Evolutionary conservation across 2,329 filamentous ascomycete genomes (phyloP), one percentile per base, ranked within the genome.

Genomic region (Myriosclerotinia curreyana): DNA sequence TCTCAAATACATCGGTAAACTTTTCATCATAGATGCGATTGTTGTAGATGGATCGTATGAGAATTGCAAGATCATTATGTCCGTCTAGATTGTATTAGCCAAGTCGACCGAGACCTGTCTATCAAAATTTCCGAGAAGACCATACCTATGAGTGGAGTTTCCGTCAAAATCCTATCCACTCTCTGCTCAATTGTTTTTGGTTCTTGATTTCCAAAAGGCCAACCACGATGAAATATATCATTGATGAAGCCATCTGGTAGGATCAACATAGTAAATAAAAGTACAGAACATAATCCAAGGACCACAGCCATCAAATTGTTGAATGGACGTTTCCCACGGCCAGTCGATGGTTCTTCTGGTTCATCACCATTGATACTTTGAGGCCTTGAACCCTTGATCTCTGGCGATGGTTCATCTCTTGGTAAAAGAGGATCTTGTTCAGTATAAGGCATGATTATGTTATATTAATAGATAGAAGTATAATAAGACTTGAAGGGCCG

Each of bases 41-140:
- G 48, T 86, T 79, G 71, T 87, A 94, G 5, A 78, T 48, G 7
- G 71, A 77, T 46, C 92, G 85, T 60, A 97, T 80, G 36, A 88
- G 76, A 48, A 95, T 88, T 28, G 94, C 84, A 56, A 98, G 82
- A 74, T 98, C 94, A 77, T 96, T 89, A 74, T 97, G 93, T 0
- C 93, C 93, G 76, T 97, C 93, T 93, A 68, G 2, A 15, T 22
- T 15, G 1, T 25, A 31, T 64, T 25, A 64, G 59, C 48, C 2
- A 22, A 9, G 20, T 36, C 11, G 25, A 8, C 34, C 5, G 15
- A 40, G 49, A 40, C 15, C 15, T 36, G 20, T 22, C 2, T 38
- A 12, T 54, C 36, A 11, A 7, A 9, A n/a, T 46, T 20, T 31
- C 25, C 40, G 22, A 54, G 62, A 60, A 65, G 48, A 17, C 49